Evolutionary conservation across 2,329 filamentous ascomycete genomes (phyloP).

Genomic region (Pseudogymnoascus sp.): DNA sequence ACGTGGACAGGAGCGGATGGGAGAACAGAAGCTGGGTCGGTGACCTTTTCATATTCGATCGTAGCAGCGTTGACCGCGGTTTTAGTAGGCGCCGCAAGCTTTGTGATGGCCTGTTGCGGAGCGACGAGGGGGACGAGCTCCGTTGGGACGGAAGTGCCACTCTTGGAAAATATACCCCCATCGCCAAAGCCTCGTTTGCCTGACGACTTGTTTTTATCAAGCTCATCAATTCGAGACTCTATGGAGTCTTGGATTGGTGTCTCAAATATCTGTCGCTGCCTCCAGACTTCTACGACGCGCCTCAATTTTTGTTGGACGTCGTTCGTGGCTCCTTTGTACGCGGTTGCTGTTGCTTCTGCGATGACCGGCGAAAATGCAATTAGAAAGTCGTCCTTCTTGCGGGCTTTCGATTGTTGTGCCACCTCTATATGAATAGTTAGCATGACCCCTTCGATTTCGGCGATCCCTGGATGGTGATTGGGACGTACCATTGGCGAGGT

Average conservation of each 20-base stretch:
- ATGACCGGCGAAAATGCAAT: constrained; percentile 86
- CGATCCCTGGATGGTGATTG: not conserved
- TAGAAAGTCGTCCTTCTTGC: constrained; percentile 87
- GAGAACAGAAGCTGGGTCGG: constrained; percentile 57
- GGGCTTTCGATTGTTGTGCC: constrained; percentile 88
- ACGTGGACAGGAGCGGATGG: constrained; percentile 87
- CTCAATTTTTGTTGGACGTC: constrained; percentile 84
- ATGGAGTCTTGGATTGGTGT: constrained; percentile 69
- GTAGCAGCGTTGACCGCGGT: constrained; percentile 63
- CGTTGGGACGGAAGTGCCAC: constrained; percentile 53
- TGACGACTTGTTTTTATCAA: constrained; percentile 52
- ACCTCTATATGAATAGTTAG: constrained; percentile 57
- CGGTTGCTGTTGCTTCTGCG: constrained; percentile 79
- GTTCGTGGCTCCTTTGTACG: constrained; percentile 79
- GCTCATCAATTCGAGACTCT: constrained; percentile 66
- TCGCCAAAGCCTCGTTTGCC: constrained; percentile 48
- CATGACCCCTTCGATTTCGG: constrained; percentile 1
- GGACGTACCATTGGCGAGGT: constrained; percentile 80
- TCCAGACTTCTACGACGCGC: constrained; percentile 92
- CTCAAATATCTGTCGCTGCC: constrained; percentile 78
- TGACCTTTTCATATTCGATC: constrained; percentile 76
- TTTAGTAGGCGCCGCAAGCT: constrained; percentile 61
- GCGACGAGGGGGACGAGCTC: constrained; percentile 72
- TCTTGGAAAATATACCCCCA: constrained; percentile 62
- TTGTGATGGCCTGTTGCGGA: constrained; percentile 65